Conservation (phyloP, 2,329 filamentous ascomycete genomes). For the Talaromyces piceae region DNA sequence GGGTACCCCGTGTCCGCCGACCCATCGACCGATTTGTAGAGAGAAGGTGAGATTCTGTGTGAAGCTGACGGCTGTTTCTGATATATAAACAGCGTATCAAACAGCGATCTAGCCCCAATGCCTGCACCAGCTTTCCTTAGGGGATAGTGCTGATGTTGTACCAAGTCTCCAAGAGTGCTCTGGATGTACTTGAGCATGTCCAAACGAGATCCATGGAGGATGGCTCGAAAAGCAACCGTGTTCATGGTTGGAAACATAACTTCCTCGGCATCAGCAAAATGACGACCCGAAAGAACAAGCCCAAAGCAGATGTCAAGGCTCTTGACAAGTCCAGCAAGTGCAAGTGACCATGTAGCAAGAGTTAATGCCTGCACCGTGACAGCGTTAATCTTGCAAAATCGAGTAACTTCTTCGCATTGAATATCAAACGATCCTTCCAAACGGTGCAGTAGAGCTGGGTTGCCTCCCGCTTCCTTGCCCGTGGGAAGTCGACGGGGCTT, state of each 20-base stretch:
- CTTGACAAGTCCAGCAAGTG: slow-evolving; percentile 56
- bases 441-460: slow-evolving; percentile 19
- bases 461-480: slow-evolving; percentile 14
- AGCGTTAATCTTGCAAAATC: slow-evolving; percentile 58
- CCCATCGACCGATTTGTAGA: slow-evolving; percentile 59
- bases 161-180: slow-evolving; percentile 56
- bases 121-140: slow-evolving; percentile 60
- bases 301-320: slow-evolving; percentile 75
- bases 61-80: slow-evolving; percentile 45
- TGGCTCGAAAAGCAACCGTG: slow-evolving; percentile 65
- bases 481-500: slow-evolving; percentile 35
- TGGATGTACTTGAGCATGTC: slow-evolving; percentile 69
- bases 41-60: slow-evolving; percentile 14
- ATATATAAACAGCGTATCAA: slow-evolving; percentile 61
- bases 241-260: slow-evolving; percentile 89
- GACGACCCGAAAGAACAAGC: slow-evolving; percentile 75
- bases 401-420: slow-evolving; percentile 35
- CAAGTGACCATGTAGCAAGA: slow-evolving; percentile 67
- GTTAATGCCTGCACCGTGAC: slow-evolving; percentile 71
- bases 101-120: slow-evolving; percentile 41
- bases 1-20: slow-evolving; percentile 70
- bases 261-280: slow-evolving; percentile 58
- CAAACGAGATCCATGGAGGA: slow-evolving; percentile 60
- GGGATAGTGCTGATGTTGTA: slow-evolving; percentile 69
- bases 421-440: slow-evolving; percentile 23